Evolutionary conservation across 495 filamentous ascomycete species (phyloP), one percentile per base, ranked within the genome.

Genomic region (Aspergillus steynii): DNA sequence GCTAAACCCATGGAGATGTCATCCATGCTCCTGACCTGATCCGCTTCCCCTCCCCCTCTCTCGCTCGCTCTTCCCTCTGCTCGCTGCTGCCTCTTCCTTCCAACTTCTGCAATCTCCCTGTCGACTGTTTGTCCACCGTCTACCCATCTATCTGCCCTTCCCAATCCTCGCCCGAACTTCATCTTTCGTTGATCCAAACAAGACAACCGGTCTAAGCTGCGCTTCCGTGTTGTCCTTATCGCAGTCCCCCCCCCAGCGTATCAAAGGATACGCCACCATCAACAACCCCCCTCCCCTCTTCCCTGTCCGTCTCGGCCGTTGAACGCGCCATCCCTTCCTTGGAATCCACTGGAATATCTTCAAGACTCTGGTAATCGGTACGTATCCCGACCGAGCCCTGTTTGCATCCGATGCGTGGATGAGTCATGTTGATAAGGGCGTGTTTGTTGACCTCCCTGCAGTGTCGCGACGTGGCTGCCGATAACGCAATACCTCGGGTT

Each of bases 11-110:
- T 48, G 53, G 61, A 48, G 59, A 61, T 64, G 62, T 68, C 65
- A 68, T 63, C 61, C 55, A 63, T 58, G 57, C 68, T 70, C 65
- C 63, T 66, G 63, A 68, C 68, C 65, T 64, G 63, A 60, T 56
- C 55, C 55, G 61, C 32, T 63, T 63, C 63, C 58, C 58, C 65
- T 67, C 59, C 67, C 62, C 68, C 64, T 59, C 52, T 55, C 65
- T 58, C 59, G 58, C 55, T 29, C 56, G 61, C 56, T 64, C 59
- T 62, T 60, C 55, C 31, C 53, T 53, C 52, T 50, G 58, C 52
- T 61, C 50, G 29, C 50, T 48, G 63, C 56, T 61, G 51, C 25
- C 55, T 59, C 47, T 15, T 26, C 37, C 46, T 32, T 42, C 48
- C 50, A 57, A 50, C 15, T 45, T 51, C 29, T 15, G 45, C 53